A percentile compares a stretch with the other conserved stretches of the same genome.
phyloP scores from a whole-genome alignment of 768 basidiomycete species.

The Trametes elegans region DNA sequence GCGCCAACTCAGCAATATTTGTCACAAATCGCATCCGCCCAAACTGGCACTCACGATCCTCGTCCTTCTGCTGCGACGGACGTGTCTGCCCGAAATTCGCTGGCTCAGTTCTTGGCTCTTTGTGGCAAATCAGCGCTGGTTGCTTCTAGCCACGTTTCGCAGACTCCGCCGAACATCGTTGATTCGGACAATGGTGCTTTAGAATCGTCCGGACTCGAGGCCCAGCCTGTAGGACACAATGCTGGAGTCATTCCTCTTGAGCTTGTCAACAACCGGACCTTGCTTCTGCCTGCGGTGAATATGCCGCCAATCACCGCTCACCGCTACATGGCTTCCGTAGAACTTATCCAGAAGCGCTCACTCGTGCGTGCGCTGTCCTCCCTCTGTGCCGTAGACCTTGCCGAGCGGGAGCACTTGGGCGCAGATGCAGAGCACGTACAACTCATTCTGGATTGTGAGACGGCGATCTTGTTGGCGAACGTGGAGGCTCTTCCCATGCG shows the following conservation, averaged over 20 bases:
- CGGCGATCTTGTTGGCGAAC: constrained; percentile 50
- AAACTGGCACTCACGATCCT: background rate
- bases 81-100: constrained; percentile 7
- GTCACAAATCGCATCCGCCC: background rate
- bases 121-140: constrained; percentile 9
- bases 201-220: too few species aligned
- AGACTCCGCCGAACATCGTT: background rate
- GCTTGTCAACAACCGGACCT: constrained; percentile 20
- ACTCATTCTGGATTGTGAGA: constrained; percentile 63
- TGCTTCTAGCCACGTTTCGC: background rate
- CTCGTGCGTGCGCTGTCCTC: constrained; percentile 53
- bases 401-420: constrained; percentile 60
- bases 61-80: background rate
- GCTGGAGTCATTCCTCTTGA: constrained; percentile 14
- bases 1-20: background rate
- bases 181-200: too few species aligned
- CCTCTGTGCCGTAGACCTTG: constrained; percentile 49
- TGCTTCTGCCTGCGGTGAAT: constrained; percentile 26
- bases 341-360: constrained; percentile 64
- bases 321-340: constrained; percentile 67
- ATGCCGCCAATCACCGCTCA: constrained; percentile 44
- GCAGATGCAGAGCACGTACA: constrained; percentile 44
- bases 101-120: constrained; percentile 18
- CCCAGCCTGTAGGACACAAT: background rate
- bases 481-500: constrained; percentile 49